phyloP scores from a whole-genome alignment of 2,329 filamentous ascomycete species.

The Teratosphaeria epicoccoides region DNA sequence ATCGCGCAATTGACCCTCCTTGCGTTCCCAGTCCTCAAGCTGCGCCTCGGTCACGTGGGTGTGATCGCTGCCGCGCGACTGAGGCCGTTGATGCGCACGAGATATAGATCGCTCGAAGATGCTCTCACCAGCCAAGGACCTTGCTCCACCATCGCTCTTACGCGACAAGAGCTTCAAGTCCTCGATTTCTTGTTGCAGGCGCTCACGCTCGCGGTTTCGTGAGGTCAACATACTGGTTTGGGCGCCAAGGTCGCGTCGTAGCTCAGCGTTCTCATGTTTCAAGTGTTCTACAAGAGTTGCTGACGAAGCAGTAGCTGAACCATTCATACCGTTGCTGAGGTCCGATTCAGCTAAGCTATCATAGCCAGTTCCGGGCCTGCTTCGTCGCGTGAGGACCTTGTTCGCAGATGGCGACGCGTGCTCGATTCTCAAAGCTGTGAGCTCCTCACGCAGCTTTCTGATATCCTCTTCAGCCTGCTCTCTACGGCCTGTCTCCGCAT shows the following conservation, averaged over 20 bases:
- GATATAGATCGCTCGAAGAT: slow-evolving; percentile 92
- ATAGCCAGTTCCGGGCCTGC: slow-evolving; percentile 21
- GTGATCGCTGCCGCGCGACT: slow-evolving; percentile 61
- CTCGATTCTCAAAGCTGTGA: slow-evolving; percentile 46
- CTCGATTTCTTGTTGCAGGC: slow-evolving; percentile 93
- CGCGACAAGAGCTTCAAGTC: slow-evolving; percentile 83
- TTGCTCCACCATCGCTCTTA: slow-evolving; percentile 47
- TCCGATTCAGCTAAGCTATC: slow-evolving; percentile 27
- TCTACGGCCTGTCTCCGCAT: slow-evolving; percentile 78
- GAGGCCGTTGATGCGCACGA: slow-evolving; percentile 59
- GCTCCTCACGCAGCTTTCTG: slow-evolving; percentile 69
- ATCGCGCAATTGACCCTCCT: slow-evolving; percentile 73
- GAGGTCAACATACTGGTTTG: slow-evolving; percentile 98
- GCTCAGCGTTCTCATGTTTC: slow-evolving; percentile 81
- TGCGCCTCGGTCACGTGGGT: slow-evolving; percentile 66
- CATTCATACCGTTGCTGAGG: slow-evolving; percentile 25
- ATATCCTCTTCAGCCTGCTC: slow-evolving; percentile 90
- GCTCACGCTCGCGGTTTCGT: slow-evolving; percentile 86
- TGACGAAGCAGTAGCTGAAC: slow-evolving; percentile 9
- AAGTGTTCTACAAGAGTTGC: slow-evolving; percentile 57
- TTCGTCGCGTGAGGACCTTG: slow-evolving; percentile 17
- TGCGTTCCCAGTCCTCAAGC: slow-evolving; percentile 76
- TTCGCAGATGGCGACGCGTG: slow-evolving; percentile 27
- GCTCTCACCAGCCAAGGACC: slow-evolving; percentile 65
- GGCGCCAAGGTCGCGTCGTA: slow-evolving; percentile 83